phyloP scores from a whole-genome alignment of 768 basidiomycete species.

The Suillus discolor region DNA sequence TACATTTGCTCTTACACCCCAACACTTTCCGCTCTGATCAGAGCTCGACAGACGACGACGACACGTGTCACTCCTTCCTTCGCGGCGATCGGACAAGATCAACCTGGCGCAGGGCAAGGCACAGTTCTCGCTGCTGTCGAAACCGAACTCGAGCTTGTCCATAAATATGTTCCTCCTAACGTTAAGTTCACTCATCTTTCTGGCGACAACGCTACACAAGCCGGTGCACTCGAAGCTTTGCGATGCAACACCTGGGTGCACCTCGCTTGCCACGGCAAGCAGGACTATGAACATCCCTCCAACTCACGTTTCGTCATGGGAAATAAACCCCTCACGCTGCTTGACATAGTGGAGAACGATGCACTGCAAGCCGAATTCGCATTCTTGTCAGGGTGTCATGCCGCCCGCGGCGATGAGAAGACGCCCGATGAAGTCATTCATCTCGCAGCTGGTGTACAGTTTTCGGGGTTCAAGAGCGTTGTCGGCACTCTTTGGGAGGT shows the following conservation, averaged over 20 bases:
- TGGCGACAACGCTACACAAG: conserved; percentile 10
- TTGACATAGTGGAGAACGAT: conserved; percentile 13
- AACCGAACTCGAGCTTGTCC: conserved; percentile 8
- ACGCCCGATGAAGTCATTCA: conserved; percentile 25
- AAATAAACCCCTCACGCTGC: conserved; percentile 7
- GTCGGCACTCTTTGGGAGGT: conserved; percentile 29
- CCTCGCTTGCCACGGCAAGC: conserved; percentile 26
- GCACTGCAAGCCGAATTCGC: conserved; percentile 14
- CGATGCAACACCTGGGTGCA: conserved; percentile 20
- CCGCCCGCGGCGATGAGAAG: conserved; percentile 19
- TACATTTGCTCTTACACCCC: conserved; percentile 29
- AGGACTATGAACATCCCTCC: conserved; percentile 15
- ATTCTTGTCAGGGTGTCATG: conserved; percentile 28
- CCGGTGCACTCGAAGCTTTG: conserved; percentile 9
- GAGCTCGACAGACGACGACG: not conserved
- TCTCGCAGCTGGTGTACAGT: conserved; percentile 27
- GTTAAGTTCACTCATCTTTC: conserved; percentile 5
- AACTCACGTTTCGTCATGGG: conserved; percentile 16
- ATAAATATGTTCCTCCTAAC: not conserved
- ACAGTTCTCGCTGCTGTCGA: conserved; percentile 1
- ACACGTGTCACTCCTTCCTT: conserved; percentile 2
- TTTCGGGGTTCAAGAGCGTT: conserved; percentile 25
- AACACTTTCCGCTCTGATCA: conserved; percentile 22
- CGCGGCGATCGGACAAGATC: conserved; percentile 9
- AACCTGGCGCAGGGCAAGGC: conserved; percentile 1